Conservation (phyloP, 176 grass and related monocot genomes). For the Tuctoria greenei region DNA sequence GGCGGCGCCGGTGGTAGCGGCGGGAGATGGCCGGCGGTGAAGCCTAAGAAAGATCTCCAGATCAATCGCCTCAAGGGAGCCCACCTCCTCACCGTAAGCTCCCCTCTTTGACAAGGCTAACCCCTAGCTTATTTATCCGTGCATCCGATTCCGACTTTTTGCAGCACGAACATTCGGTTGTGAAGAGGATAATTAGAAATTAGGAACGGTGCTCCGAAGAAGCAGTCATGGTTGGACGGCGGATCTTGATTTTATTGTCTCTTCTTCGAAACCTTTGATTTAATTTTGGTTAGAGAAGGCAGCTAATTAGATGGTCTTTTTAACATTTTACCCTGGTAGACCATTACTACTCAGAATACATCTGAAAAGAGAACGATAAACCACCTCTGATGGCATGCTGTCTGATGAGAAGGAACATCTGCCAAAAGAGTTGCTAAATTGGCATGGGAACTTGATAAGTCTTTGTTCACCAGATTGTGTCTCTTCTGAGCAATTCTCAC, state of each 20-base stretch:
- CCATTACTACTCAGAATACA: neutral
- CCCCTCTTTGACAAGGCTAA: neutral
- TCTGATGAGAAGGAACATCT: constrained; percentile 1
- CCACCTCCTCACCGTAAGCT: constrained; percentile 75
- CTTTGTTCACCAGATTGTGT: neutral
- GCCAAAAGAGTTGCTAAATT: neutral
- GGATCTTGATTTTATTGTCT: neutral
- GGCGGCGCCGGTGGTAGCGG: constrained; percentile 9
- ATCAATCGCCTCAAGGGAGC: constrained; percentile 75
- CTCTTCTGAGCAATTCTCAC: constrained; percentile 1
- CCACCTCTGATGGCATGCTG: neutral
- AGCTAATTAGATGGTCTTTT: too few relatives aligned
- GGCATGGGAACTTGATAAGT: neutral
- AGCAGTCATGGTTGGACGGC: neutral
- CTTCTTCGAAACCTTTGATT: neutral
- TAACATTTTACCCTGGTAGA: neutral
- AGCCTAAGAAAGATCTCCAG: constrained; percentile 76
- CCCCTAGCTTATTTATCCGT: neutral
- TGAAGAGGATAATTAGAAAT: neutral
- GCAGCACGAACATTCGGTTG: neutral
- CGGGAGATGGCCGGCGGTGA: constrained; percentile 72
- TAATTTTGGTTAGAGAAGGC: neutral
- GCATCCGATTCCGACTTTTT: neutral
- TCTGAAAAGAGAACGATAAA: neutral
- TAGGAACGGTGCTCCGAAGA: neutral